phyloP scores from a whole-genome alignment of 148 eudicot species.

The Rhododendron mucronatum region DNA sequence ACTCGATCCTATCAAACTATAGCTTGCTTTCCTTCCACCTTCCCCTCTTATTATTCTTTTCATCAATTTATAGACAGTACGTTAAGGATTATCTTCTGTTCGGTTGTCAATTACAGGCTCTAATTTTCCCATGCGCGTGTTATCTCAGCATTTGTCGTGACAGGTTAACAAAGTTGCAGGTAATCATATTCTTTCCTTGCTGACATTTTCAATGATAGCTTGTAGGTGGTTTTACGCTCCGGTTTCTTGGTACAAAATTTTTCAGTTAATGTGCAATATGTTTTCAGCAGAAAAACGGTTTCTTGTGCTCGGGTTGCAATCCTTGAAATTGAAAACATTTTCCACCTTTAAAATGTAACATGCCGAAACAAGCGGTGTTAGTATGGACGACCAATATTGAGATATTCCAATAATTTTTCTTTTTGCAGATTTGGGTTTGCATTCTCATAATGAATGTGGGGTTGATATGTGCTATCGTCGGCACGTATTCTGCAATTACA shows the following conservation, averaged over 20 bases:
- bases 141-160: conserved; percentile 29
- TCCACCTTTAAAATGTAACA: neutral
- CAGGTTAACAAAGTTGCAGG: conserved; percentile 27
- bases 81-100: neutral
- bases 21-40: too few relatives aligned
- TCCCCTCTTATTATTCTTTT: too few relatives aligned
- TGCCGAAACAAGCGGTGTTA: neutral
- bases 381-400: neutral
- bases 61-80: neutral
- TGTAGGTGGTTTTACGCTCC: neutral
- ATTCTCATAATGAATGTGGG: conserved; percentile 21
- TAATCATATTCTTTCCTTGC: neutral
- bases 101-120: conserved; percentile 17
- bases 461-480: conserved; percentile 25
- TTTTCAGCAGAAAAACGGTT: neutral
- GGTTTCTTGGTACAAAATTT: too few relatives aligned
- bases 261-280: neutral
- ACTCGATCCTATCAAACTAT: too few relatives aligned
- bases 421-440: conserved; percentile 28
- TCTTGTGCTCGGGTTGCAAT: neutral
- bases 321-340: neutral
- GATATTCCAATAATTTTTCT: neutral
- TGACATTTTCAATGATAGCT: neutral
- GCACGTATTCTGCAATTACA: conserved; percentile 33
- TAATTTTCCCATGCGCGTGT: conserved; percentile 39